Evolutionary conservation across 495 filamentous ascomycete species (phyloP).

Genomic region (Astrothelium subdiscretum): DNA sequence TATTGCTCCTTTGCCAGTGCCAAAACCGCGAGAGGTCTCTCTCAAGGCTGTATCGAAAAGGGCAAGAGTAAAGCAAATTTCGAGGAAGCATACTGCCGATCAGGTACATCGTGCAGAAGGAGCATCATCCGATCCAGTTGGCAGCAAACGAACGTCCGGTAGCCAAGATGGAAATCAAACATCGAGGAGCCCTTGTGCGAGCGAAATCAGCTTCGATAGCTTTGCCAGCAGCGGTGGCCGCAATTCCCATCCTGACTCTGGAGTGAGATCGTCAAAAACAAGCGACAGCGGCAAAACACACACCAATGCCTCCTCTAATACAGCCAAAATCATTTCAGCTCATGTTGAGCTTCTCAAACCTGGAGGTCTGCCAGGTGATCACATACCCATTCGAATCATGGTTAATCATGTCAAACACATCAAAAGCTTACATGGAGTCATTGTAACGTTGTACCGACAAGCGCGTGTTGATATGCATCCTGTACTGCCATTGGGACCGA

Average conservation of each 20-base stretch:
- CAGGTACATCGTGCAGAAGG: background rate
- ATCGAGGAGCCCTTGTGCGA: slow-evolving; percentile 40
- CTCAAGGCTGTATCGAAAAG: slow-evolving; percentile 60
- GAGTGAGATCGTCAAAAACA: slow-evolving; percentile 21
- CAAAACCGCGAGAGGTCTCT: slow-evolving; percentile 62
- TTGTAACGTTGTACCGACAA: slow-evolving; percentile 84
- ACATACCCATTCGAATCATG: slow-evolving; percentile 62
- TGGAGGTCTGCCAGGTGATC: slow-evolving; percentile 79
- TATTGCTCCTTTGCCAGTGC: slow-evolving; percentile 40
- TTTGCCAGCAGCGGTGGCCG: slow-evolving; percentile 43
- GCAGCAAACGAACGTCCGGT: background rate
- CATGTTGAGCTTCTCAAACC: slow-evolving; percentile 73
- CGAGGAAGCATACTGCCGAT: slow-evolving; percentile 13
- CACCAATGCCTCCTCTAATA: slow-evolving; percentile 33
- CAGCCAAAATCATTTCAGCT: slow-evolving; percentile 65
- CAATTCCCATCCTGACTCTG: slow-evolving; percentile 3
- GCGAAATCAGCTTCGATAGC: slow-evolving; percentile 54
- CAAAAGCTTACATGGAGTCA: slow-evolving; percentile 82
- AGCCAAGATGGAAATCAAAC: slow-evolving; percentile 7
- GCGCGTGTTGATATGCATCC: slow-evolving; percentile 86
- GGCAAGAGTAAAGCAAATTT: slow-evolving; percentile 34
- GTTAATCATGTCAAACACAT: slow-evolving; percentile 80
- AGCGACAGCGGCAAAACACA: slow-evolving; percentile 28
- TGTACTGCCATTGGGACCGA: slow-evolving; percentile 47
- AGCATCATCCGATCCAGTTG: background rate